Conservation (phyloP, 148 eudicot species). For the Dianthus caryophyllus region DNA sequence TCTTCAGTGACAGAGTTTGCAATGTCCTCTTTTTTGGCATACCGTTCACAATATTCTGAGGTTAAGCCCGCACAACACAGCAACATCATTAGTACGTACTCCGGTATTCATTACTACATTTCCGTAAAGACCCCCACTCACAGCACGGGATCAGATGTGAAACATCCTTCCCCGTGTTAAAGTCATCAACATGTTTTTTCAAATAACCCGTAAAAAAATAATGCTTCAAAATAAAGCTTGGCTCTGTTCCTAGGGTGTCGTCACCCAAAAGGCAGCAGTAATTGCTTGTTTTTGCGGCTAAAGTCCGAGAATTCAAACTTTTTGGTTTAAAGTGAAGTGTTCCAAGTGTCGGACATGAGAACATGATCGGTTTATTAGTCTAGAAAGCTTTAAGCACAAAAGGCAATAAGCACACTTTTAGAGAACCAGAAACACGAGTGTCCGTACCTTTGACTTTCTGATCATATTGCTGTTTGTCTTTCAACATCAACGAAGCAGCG, state of each 20-base stretch:
- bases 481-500: slow-evolving; percentile 75
- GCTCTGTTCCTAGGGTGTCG: no score
- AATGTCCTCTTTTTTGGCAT: slow-evolving; percentile 37
- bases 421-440: neutral
- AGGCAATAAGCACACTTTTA: neutral
- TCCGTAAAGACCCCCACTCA: no score
- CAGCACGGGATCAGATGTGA: no score
- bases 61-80: neutral
- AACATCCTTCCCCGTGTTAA: no score
- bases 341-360: neutral
- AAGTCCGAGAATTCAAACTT: neutral
- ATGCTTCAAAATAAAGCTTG: no score
- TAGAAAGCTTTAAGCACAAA: neutral
- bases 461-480: slow-evolving; percentile 55
- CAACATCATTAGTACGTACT: no score
- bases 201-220: no score
- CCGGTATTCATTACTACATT: no score
- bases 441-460: slow-evolving; percentile 68
- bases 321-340: neutral
- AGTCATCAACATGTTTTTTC: no score
- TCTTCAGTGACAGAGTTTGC: slow-evolving; percentile 25
- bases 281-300: no score
- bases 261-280: no score
- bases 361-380: neutral
- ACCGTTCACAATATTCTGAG: slow-evolving; percentile 49